These are phyloP conservation scores for Dioszegia aurantiaca DNA, from an alignment of 768 basidiomycete genomes.

Conservation along the genomic window DNA sequence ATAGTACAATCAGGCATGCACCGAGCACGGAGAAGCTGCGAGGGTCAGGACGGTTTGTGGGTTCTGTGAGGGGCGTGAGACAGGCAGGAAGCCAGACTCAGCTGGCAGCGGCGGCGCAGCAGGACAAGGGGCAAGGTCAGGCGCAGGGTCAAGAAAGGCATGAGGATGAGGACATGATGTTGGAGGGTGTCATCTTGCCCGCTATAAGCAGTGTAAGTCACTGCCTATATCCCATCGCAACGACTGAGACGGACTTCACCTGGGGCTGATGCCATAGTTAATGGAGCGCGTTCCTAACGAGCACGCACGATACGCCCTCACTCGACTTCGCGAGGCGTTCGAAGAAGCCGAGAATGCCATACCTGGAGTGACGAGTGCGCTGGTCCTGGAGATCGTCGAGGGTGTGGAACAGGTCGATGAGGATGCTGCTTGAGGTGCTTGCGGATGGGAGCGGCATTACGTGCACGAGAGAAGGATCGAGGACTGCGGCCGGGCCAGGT, in stretches of 20 bases:
- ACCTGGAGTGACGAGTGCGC: constrained; percentile 86
- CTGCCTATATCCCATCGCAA: not conserved
- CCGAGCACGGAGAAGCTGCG: constrained; percentile 15
- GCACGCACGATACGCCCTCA: constrained; percentile 81
- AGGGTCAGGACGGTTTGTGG: not conserved
- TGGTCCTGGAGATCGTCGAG: constrained; percentile 73
- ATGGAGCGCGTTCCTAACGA: constrained; percentile 90
- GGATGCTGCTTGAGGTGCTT: constrained; percentile 19
- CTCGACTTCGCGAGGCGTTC: constrained; percentile 82
- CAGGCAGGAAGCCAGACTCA: constrained; percentile 4
- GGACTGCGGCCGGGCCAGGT: no score
- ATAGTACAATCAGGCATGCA: constrained; percentile 4
- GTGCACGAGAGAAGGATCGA: no score
- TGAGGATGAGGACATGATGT: constrained; percentile 63
- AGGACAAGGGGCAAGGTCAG: not conserved
- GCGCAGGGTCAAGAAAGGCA: not conserved
- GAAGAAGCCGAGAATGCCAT: constrained; percentile 93
- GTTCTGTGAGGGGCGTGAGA: constrained; percentile 7
- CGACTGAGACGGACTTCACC: not conserved
- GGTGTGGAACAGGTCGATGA: constrained; percentile 50
- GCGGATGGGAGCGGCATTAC: not conserved
- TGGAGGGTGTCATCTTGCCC: constrained; percentile 91
- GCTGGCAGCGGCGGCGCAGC: not conserved
- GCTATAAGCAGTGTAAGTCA: constrained; percentile 88
- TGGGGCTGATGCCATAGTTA: constrained; percentile 60